Conservation (phyloP, 164 flowering plant species). For the Magnolia sinica region DNA sequence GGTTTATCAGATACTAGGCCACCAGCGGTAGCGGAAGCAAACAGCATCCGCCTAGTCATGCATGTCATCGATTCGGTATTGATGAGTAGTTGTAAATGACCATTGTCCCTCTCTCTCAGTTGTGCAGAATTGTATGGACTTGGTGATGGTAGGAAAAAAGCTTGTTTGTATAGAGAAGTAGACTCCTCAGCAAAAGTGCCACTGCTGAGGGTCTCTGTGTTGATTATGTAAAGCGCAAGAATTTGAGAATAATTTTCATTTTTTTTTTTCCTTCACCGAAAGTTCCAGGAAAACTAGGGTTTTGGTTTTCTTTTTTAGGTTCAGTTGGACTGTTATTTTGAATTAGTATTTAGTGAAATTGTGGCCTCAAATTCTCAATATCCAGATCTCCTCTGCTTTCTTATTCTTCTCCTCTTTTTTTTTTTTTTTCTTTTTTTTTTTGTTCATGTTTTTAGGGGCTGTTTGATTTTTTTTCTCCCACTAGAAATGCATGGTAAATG, state of each 20-base stretch:
- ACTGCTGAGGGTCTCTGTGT: neutral
- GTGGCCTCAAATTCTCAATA: too few relatives aligned
- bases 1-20: slow-evolving; percentile 71
- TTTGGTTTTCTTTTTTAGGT: neutral
- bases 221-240: neutral
- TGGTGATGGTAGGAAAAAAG: neutral
- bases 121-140: slow-evolving; percentile 2
- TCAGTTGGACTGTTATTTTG: neutral
- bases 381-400: too few relatives aligned
- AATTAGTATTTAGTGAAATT: neutral
- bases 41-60: slow-evolving; percentile 64
- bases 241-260: neutral
- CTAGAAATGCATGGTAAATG: too few relatives aligned
- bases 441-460: too few relatives aligned
- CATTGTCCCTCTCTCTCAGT: neutral
- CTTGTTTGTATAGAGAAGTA: slow-evolving; percentile 1
- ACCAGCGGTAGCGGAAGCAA: slow-evolving; percentile 47
- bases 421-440: too few relatives aligned
- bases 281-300: neutral
- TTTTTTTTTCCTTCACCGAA: neutral
- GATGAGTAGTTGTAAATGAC: slow-evolving; percentile 63
- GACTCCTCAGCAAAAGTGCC: neutral
- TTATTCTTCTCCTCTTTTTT: too few relatives aligned
- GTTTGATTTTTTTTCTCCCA: too few relatives aligned
- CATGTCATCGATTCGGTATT: slow-evolving; percentile 81